phyloP scores from a whole-genome alignment of 148 eudicot species.

The Euryodendron excelsum region DNA sequence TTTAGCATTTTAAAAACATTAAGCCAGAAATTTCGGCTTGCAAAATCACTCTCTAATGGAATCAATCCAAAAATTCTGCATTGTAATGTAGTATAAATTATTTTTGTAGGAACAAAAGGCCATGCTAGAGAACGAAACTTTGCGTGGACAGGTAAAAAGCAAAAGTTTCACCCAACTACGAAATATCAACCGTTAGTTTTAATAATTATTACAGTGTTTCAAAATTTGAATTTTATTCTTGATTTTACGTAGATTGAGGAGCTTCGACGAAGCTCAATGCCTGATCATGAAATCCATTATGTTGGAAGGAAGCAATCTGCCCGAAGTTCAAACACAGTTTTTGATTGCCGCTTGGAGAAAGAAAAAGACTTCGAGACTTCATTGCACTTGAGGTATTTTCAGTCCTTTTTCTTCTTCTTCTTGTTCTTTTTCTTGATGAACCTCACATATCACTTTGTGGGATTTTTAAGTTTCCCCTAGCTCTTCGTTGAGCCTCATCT shows the following conservation, averaged over 20 bases:
- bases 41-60: not conserved
- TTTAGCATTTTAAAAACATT: too few relatives aligned
- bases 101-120: constrained; percentile 46
- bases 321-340: constrained; percentile 18
- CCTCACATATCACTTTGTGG: not conserved
- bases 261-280: constrained; percentile 31
- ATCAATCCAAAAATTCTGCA: not conserved
- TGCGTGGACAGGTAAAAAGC: constrained; percentile 47
- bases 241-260: constrained; percentile 42
- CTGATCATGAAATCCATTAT: constrained; percentile 28
- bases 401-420: not conserved
- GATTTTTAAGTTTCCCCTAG: not conserved
- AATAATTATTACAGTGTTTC: not conserved
- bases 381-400: constrained; percentile 49
- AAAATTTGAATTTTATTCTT: not conserved
- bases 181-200: not conserved
- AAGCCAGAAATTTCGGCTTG: not conserved
- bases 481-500: not conserved
- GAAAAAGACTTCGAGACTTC: constrained; percentile 45
- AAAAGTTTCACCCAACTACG: not conserved
- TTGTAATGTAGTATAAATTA: not conserved
- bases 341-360: constrained; percentile 24
- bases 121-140: constrained; percentile 40
- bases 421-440: not conserved
- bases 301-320: constrained; percentile 27